A percentile compares a stretch with the other conserved stretches of the same genome.
phyloP scores from a whole-genome alignment of 2,329 filamentous ascomycete genomes.

The Aspergillus latus region DNA sequence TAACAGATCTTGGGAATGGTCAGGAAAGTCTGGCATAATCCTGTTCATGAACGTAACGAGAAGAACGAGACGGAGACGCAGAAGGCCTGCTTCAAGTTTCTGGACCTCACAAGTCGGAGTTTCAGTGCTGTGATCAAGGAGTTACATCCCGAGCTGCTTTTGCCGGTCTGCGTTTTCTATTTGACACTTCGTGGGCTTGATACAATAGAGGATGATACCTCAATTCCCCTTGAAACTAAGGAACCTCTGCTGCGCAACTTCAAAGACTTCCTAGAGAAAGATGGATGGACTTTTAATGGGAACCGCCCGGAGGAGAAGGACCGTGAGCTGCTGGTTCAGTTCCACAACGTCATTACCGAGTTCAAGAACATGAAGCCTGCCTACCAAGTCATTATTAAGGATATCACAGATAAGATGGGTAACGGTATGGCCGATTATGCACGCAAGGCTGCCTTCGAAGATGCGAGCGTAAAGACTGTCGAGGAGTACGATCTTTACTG shows the following conservation, averaged over 20 bases:
- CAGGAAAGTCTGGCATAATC: constrained; percentile 96
- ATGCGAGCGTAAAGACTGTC: constrained; percentile 76
- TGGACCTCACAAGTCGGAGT: constrained; percentile 86
- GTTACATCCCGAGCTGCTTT: constrained; percentile 87
- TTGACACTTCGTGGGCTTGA: constrained; percentile 87
- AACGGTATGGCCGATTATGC: constrained; percentile 98
- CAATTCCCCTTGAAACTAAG: constrained; percentile 76
- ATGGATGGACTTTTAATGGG: constrained; percentile 86
- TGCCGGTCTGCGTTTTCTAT: constrained; percentile 90
- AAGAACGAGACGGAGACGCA: constrained; percentile 72
- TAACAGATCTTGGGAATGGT: constrained; percentile 8
- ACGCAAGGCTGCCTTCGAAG: constrained; percentile 76
- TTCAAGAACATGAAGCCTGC: constrained; percentile 82
- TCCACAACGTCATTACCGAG: constrained; percentile 81
- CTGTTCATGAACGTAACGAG: constrained; percentile 79
- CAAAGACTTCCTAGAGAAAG: constrained; percentile 71
- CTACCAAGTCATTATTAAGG: constrained; percentile 84
- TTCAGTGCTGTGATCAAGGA: constrained; percentile 94
- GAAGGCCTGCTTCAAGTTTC: constrained; percentile 79
- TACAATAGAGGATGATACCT: constrained; percentile 99
- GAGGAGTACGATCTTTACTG: constrained; percentile 95
- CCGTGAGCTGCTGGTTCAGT: constrained; percentile 85
- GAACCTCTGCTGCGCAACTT: constrained; percentile 84
- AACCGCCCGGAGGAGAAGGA: constrained; percentile 94
- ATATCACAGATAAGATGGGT: constrained; percentile 92